phyloP scores from a whole-genome alignment of 495 filamentous ascomycete species.

The Lineolata rhizophorae region DNA sequence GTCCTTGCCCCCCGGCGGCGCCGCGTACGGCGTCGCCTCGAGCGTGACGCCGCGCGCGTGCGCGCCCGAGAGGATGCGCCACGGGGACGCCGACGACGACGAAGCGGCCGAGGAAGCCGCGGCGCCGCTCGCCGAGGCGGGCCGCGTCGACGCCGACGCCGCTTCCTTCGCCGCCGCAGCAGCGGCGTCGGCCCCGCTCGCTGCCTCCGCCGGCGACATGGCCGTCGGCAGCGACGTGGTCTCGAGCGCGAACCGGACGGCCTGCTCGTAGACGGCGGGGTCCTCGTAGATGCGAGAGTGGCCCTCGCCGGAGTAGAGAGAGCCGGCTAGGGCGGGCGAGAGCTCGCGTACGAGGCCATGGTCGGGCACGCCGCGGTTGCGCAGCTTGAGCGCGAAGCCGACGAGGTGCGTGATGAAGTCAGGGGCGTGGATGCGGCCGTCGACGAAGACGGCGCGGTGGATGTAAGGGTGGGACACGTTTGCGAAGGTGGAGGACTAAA shows the following conservation, averaged over 20 bases:
- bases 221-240: slow-evolving; percentile 29
- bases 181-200: not conserved
- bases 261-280: slow-evolving; percentile 65
- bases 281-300: slow-evolving; percentile 91
- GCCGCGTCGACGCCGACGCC: not conserved
- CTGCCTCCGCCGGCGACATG: slow-evolving; percentile 1
- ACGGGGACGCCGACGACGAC: no score
- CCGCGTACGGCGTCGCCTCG: not conserved
- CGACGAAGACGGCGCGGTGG: slow-evolving; percentile 81
- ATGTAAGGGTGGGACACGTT: slow-evolving; percentile 77
- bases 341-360: slow-evolving; percentile 87
- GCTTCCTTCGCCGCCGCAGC: slow-evolving; percentile 1
- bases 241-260: slow-evolving; percentile 67
- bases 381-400: slow-evolving; percentile 78
- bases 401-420: slow-evolving; percentile 86
- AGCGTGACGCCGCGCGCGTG: not conserved
- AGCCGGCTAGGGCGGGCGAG: slow-evolving; percentile 70
- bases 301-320: slow-evolving; percentile 76
- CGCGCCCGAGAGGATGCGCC: no score
- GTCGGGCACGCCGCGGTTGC: slow-evolving; percentile 78
- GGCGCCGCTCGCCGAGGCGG: not conserved
- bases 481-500: slow-evolving; percentile 63
- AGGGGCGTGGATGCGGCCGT: slow-evolving; percentile 77
- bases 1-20: slow-evolving; percentile 13
- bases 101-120: no score